phyloP scores from a whole-genome alignment of 2,329 filamentous ascomycete species.

The Fusarium pininemorale region DNA sequence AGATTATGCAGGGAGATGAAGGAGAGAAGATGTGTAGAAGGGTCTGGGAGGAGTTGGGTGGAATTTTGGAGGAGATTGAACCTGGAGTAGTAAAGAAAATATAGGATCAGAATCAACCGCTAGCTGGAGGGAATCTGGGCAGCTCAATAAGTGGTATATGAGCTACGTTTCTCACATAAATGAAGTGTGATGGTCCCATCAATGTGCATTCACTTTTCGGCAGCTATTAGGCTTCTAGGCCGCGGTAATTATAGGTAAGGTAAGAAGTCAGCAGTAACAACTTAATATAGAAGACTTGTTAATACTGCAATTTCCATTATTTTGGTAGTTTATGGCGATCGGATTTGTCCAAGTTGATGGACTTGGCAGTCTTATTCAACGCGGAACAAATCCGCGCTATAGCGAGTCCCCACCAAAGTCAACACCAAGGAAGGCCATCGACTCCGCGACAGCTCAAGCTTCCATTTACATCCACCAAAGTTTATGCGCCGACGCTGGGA shows the following conservation, averaged over 20 bases:
- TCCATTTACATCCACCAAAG: not conserved
- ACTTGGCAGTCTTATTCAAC: not conserved
- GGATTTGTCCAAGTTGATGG: not conserved
- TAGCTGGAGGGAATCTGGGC: not conserved
- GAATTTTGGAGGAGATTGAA: constrained; percentile 54
- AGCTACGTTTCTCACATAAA: not conserved
- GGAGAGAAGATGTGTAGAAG: constrained; percentile 49
- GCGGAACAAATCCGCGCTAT: constrained; percentile 30
- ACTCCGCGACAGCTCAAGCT: constrained; percentile 28
- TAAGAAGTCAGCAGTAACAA: not conserved
- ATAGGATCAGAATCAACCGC: constrained; percentile 10
- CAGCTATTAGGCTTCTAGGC: no score
- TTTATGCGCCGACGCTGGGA: constrained; percentile 15
- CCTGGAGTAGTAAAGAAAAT: constrained; percentile 50
- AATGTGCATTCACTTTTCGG: not conserved
- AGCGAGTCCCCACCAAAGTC: constrained; percentile 19
- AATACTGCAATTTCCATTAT: not conserved
- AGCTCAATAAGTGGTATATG: not conserved
- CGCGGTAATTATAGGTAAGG: not conserved
- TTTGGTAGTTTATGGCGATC: not conserved
- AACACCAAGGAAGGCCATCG: constrained; percentile 1
- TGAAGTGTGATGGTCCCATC: not conserved
- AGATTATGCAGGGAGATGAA: constrained; percentile 46
- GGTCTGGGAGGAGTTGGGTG: constrained; percentile 55
- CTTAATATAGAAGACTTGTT: not conserved